phyloP scores from a whole-genome alignment of 345 rosid species.

The Turritis glabra region DNA sequence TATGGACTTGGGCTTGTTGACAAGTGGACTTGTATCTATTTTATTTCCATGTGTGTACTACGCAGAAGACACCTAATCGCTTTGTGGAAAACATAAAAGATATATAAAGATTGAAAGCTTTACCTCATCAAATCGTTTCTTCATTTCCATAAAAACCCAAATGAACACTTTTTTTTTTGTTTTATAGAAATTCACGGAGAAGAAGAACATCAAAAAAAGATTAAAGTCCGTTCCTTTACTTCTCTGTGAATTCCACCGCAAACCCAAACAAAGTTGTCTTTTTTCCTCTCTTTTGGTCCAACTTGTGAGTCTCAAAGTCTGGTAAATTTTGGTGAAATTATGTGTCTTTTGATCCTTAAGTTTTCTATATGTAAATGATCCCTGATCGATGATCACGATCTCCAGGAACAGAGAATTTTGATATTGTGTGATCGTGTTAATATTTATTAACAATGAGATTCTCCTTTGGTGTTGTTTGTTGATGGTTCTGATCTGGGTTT shows the following conservation, averaged over 20 bases:
- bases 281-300: constrained; percentile 23
- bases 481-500: constrained; percentile 32
- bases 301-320: constrained; percentile 39
- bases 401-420: not conserved
- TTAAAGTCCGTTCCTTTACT: constrained; percentile 30
- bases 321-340: constrained; percentile 15
- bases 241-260: constrained; percentile 23
- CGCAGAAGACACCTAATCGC: constrained; percentile 18
- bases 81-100: constrained; percentile 7
- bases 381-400: constrained; percentile 18
- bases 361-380: constrained; percentile 17
- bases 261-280: not conserved
- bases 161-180: not conserved
- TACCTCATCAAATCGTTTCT: constrained; percentile 4
- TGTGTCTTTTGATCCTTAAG: constrained; percentile 10
- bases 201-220: constrained; percentile 5
- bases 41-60: constrained; percentile 4
- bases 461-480: constrained; percentile 3
- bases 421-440: constrained; percentile 25
- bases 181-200: constrained; percentile 31
- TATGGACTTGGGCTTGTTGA: constrained; percentile 25
- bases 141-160: constrained; percentile 19
- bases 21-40: constrained; percentile 18
- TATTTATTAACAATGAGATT: constrained; percentile 8
- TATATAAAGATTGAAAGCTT: constrained; percentile 8